These are phyloP conservation scores for Lactarius hatsudake DNA, from an alignment of 768 basidiomycete species.

Conservation along the genomic window DNA sequence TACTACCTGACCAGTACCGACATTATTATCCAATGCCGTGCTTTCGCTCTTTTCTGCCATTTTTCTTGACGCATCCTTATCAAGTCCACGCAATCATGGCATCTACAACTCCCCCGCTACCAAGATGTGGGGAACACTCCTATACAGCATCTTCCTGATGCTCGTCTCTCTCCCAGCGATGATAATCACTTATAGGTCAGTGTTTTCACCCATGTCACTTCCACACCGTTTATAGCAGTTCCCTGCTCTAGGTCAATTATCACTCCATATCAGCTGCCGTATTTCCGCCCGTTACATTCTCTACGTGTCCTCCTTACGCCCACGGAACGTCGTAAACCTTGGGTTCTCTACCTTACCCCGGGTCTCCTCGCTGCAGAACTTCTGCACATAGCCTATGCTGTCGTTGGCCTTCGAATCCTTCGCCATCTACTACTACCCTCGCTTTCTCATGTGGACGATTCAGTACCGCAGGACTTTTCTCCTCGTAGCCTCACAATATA, in stretches of 20 bases:
- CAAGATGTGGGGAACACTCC: slow-evolving; percentile 57
- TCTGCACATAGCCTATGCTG: slow-evolving; percentile 44
- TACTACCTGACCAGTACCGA: slow-evolving; percentile 43
- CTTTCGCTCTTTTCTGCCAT: slow-evolving; percentile 57
- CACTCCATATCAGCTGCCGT: slow-evolving; percentile 75
- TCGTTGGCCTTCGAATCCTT: slow-evolving; percentile 43
- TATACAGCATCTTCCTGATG: slow-evolving; percentile 65
- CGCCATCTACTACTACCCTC: slow-evolving; percentile 60
- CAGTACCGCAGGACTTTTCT: slow-evolving; percentile 44
- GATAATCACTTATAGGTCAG: slow-evolving; percentile 75
- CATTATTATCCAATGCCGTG: slow-evolving; percentile 46
- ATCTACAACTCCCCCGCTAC: slow-evolving; percentile 61
- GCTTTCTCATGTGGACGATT: slow-evolving; percentile 38
- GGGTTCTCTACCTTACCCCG: slow-evolving; percentile 79
- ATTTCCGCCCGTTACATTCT: slow-evolving; percentile 53
- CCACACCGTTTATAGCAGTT: not conserved
- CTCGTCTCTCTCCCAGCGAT: slow-evolving; percentile 64
- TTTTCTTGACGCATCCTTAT: slow-evolving; percentile 51
- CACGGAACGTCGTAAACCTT: slow-evolving; percentile 74
- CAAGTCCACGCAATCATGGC: slow-evolving; percentile 53
- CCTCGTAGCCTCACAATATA: slow-evolving; percentile 52
- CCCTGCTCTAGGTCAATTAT: slow-evolving; percentile 62
- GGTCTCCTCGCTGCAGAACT: slow-evolving; percentile 50
- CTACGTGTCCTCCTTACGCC: slow-evolving; percentile 74
- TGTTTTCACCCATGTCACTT: slow-evolving; percentile 5